phyloP scores from a whole-genome alignment of 805 yeast species.

The Danielozyma ontarioensis region DNA sequence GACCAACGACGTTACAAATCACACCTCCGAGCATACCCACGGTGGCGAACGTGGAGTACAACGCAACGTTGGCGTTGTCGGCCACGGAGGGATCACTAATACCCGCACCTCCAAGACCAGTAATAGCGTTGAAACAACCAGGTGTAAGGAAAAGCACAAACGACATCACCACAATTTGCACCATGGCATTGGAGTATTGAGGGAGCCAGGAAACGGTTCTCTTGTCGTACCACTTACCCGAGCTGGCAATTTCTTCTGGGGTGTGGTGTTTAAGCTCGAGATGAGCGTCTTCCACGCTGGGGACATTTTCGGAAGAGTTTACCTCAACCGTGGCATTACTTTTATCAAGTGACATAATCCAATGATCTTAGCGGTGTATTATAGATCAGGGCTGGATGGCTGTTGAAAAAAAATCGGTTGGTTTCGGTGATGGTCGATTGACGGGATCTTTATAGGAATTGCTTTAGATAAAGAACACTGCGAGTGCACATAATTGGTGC shows the following conservation, averaged over 20 bases:
- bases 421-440: not conserved
- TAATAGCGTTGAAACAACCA: constrained; percentile 48
- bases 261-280: constrained; percentile 19
- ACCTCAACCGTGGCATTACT: not conserved
- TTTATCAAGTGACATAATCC: not conserved
- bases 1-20: constrained; percentile 46
- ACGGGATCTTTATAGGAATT: not conserved
- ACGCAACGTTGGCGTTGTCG: constrained; percentile 47
- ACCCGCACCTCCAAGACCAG: constrained; percentile 48
- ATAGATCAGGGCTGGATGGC: no score
- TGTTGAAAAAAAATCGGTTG: no score
- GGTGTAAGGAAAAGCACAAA: constrained; percentile 47
- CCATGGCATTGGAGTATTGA: constrained; percentile 32
- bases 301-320: not conserved
- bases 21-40: constrained; percentile 56
- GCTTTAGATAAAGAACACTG: not conserved
- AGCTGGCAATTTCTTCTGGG: constrained; percentile 24
- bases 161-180: constrained; percentile 42
- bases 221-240: constrained; percentile 39
- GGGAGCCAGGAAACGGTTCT: constrained; percentile 21
- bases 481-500: not conserved
- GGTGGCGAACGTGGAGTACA: constrained; percentile 52
- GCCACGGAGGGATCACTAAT: constrained; percentile 32
- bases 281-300: constrained; percentile 7
- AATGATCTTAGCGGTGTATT: no score